Evolutionary conservation across 1,284 basidiomycete species (phyloP).

Genomic region (Ustilago hordei): DNA sequence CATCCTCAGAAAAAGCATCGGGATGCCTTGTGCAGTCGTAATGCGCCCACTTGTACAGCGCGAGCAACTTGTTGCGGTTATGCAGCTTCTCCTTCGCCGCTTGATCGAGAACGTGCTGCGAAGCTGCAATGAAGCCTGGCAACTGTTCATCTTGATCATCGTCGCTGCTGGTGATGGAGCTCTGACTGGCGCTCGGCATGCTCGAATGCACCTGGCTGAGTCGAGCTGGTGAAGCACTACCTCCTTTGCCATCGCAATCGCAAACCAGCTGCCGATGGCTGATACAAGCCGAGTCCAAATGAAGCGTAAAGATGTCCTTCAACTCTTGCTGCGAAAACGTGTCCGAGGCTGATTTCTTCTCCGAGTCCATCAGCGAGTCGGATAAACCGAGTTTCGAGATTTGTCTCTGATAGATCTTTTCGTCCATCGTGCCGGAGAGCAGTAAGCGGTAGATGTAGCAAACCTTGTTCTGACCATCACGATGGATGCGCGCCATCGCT

Average conservation of each 20-base stretch:
- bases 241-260: slow-evolving; percentile 60
- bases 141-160: slow-evolving; percentile 29
- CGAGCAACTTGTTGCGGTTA: slow-evolving; percentile 81
- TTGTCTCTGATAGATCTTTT: slow-evolving; percentile 77
- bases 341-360: slow-evolving; percentile 49
- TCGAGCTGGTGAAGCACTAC: slow-evolving; percentile 9
- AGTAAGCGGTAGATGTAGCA: slow-evolving; percentile 91
- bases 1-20: slow-evolving; percentile 36
- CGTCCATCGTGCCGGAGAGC: slow-evolving; percentile 68
- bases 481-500: slow-evolving; percentile 90
- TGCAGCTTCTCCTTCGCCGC: slow-evolving; percentile 69
- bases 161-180: slow-evolving; percentile 25
- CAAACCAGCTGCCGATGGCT: slow-evolving; percentile 78
- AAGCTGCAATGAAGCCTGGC: slow-evolving; percentile 53
- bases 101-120: slow-evolving; percentile 47
- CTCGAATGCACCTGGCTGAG: not conserved
- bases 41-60: slow-evolving; percentile 89
- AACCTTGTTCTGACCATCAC: slow-evolving; percentile 89
- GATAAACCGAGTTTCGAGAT: slow-evolving; percentile 91
- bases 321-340: slow-evolving; percentile 64
- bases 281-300: slow-evolving; percentile 83
- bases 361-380: slow-evolving; percentile 72
- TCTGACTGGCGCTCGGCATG: slow-evolving; percentile 10
- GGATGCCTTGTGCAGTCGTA: slow-evolving; percentile 72
- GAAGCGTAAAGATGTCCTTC: slow-evolving; percentile 87